Conservation (phyloP, 495 filamentous ascomycete genomes). For the Penicillium canariense region DNA sequence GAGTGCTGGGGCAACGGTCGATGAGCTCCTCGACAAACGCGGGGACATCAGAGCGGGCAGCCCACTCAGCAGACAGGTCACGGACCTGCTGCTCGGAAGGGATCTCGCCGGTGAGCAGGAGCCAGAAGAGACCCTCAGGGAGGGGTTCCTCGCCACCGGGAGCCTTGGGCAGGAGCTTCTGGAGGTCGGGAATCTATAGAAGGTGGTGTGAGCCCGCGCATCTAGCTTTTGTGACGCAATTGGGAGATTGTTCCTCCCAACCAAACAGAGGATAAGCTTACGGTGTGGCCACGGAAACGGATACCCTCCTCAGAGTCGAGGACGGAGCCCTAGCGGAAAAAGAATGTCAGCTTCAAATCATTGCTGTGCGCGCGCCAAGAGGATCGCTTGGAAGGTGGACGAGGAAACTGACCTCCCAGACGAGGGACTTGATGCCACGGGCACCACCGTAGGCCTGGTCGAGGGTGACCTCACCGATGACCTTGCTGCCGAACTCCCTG, state of each 20-base stretch:
- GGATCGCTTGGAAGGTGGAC: not conserved
- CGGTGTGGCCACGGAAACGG: conserved; percentile 94
- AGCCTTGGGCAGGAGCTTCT: conserved; percentile 93
- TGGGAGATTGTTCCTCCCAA: too few species aligned
- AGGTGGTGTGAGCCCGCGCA: conserved; percentile 17
- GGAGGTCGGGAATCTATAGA: conserved; percentile 90
- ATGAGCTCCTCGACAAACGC: conserved; percentile 98
- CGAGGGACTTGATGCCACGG: conserved; percentile 95
- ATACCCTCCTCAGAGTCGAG: conserved; percentile 98
- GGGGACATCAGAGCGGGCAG: conserved; percentile 91
- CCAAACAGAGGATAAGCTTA: conserved; percentile 39
- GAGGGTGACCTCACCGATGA: conserved; percentile 95
- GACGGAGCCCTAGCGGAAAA: conserved; percentile 70
- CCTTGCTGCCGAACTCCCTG: conserved; percentile 90
- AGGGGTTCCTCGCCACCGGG: conserved; percentile 94
- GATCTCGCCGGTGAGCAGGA: conserved; percentile 94
- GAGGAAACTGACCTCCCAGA: conserved; percentile 75
- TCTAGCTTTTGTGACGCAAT: not conserved
- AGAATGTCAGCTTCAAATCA: not conserved
- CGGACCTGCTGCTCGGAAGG: conserved; percentile 96
- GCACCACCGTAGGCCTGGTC: conserved; percentile 99
- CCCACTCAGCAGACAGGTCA: conserved; percentile 96
- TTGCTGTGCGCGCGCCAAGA: not conserved
- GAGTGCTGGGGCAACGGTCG: conserved; percentile 96
- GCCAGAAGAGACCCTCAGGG: conserved; percentile 99